These are phyloP conservation scores for Heterobasidion occidentale DNA, from an alignment of 1,284 basidiomycete genomes.

Conservation along the genomic window DNA sequence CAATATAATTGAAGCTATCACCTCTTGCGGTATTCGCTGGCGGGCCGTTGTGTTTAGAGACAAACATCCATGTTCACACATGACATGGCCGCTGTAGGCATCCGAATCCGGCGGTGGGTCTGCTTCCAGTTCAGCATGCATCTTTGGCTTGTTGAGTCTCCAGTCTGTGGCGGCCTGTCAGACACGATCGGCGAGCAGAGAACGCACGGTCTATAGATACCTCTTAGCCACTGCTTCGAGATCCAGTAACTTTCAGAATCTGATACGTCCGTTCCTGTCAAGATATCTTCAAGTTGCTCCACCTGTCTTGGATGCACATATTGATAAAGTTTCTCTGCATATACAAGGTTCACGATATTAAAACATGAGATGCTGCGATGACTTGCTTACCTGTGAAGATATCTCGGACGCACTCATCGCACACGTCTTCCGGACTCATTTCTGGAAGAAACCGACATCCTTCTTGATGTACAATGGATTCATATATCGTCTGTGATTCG, in stretches of 20 bases:
- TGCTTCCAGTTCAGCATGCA: slow-evolving; percentile 46
- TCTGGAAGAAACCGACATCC: slow-evolving; percentile 39
- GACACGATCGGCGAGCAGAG: not conserved
- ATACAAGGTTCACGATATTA: slow-evolving; percentile 5
- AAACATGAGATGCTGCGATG: not conserved
- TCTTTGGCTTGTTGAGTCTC: slow-evolving; percentile 60
- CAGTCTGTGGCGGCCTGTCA: slow-evolving; percentile 44
- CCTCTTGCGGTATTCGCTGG: slow-evolving; percentile 52
- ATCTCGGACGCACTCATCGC: slow-evolving; percentile 46
- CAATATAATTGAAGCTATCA: slow-evolving; percentile 16
- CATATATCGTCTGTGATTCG: slow-evolving; percentile 35
- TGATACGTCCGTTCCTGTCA: slow-evolving; percentile 23
- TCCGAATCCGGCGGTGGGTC: slow-evolving; percentile 61
- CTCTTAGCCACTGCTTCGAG: slow-evolving; percentile 72
- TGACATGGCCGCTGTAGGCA: slow-evolving; percentile 49
- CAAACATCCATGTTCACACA: slow-evolving; percentile 61
- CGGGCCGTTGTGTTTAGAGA: slow-evolving; percentile 46
- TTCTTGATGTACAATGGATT: slow-evolving; percentile 36
- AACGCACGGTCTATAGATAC: slow-evolving; percentile 23
- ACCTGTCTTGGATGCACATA: slow-evolving; percentile 55
- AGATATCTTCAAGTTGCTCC: slow-evolving; percentile 46
- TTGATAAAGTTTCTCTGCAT: slow-evolving; percentile 58
- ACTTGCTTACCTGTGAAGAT: slow-evolving; percentile 48
- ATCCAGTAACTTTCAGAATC: slow-evolving; percentile 53
- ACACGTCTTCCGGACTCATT: slow-evolving; percentile 45